Evolutionary conservation across 306 rosid genomes (phyloP).

Genomic region (Cyclanthera cordifolia): DNA sequence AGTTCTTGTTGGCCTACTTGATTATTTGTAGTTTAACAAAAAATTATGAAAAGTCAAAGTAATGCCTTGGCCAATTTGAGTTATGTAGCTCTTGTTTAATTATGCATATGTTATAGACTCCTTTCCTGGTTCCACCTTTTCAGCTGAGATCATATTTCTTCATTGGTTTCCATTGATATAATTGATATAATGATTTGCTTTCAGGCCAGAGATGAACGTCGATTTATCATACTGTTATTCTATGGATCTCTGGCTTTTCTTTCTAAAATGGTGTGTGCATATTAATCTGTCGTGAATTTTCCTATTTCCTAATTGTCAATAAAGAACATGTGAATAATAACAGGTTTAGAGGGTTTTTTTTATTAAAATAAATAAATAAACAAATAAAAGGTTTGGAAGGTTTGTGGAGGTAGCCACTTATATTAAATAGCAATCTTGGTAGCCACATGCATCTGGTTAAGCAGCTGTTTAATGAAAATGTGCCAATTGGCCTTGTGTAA

Average conservation of each 20-base stretch:
- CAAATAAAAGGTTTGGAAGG: too few species aligned
- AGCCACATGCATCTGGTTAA: too few species aligned
- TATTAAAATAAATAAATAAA: too few species aligned
- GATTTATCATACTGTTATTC: background rate
- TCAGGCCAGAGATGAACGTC: background rate
- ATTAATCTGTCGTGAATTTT: too few species aligned
- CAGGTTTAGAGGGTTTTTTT: too few species aligned
- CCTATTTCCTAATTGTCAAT: too few species aligned
- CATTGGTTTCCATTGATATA: background rate
- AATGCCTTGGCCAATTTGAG: background rate
- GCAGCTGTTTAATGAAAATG: too few species aligned
- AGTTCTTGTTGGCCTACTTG: background rate
- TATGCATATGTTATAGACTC: background rate
- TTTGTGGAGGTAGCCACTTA: too few species aligned
- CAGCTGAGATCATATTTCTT: background rate
- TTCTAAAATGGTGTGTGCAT: background rate
- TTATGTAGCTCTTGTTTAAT: background rate
- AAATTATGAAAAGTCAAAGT: background rate
- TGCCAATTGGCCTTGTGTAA: too few species aligned
- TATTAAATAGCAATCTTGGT: too few species aligned
- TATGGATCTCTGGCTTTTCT: background rate
- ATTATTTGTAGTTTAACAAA: slow-evolving; percentile 3
- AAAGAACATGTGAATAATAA: background rate
- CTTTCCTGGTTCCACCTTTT: background rate
- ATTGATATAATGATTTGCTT: background rate